Evolutionary conservation across 73 alveolate genomes (phyloP).

Genomic region (Stentor coeruleus): DNA sequence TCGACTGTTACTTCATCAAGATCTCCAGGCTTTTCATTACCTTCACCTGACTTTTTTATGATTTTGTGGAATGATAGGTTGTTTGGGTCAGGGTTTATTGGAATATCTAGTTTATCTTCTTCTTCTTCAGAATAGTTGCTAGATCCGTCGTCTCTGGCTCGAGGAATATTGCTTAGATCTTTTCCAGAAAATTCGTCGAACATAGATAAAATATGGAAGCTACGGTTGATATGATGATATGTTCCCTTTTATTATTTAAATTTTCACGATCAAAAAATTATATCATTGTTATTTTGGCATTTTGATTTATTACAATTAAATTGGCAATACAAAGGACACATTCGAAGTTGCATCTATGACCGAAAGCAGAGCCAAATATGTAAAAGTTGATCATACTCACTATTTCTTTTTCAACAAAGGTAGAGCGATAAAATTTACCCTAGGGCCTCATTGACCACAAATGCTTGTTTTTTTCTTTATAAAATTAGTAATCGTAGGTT

Average conservation of each 20-base stretch:
- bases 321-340: no score
- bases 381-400: conserved; percentile 4
- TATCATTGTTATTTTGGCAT: no score
- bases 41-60: not conserved
- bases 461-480: not conserved
- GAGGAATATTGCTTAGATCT: not conserved
- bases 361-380: no score
- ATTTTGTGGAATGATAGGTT: not conserved
- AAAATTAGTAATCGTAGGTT: not conserved
- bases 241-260: no score
- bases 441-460: conserved; percentile 52
- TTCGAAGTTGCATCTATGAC: no score
- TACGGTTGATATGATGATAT: no score
- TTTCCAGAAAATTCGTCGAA: conserved; percentile 2
- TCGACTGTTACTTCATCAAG: not conserved
- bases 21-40: not conserved
- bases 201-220: not conserved
- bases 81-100: not conserved
- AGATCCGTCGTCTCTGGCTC: not conserved
- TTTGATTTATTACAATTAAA: no score
- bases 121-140: not conserved
- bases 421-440: conserved; percentile 32
- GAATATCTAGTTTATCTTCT: not conserved
- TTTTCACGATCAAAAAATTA: no score
- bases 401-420: conserved; percentile 21